Base-by-base conservation (phyloP, 2,329 filamentous ascomycete species). In the Venturia oleaginea region DNA sequence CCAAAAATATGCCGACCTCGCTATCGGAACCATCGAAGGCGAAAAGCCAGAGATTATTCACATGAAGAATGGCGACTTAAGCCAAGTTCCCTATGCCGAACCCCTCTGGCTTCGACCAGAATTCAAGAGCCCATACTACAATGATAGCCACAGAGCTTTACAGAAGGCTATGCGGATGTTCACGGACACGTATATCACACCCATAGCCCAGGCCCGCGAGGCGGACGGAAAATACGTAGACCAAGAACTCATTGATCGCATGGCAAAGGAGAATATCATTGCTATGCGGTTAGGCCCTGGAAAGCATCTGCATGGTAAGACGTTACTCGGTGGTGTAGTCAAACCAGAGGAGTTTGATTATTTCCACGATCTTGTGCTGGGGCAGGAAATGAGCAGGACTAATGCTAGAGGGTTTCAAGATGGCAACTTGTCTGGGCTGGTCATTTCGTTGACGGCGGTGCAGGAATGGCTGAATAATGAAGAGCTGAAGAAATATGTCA, bases 401-500 rank as follows among this genome's bases (percentile, higher is more conserved):
- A 90, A 88, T 73, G 86, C 88, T 34, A 80, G 90, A 70, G 91
- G 91, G 0, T 96, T 94, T 77, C 86, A 91, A 74, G 91, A 96
- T 73, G 91, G 90, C 3, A 92, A 91, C 76, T 85, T 95, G 84
- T 88, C 90, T 2, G 91, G 91, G 62, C 91, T 95, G 89, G 86
- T 87, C 34, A 95, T 95, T 68, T 86, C 86, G 46, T 77, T 95
- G 68, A 90, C 91, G 0, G 90, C 90, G 13, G 84, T 95, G 30
- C 82, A 91, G 72, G 88, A 93, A 65, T 95, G 87, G 81, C 84
- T 89, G 74, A 84, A 83, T 62, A 83, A 93, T 70, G 79, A 84
- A 64, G 78, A 78, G 51, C 83, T 90, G 70, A 87, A 86, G 76
- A 82, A 86, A 69, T 81, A 81, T 63, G 81, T 95, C 59, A 84